These are phyloP conservation scores for Ensete glaucum DNA, from an alignment of 176 grass and related monocot species.

Conservation along the genomic window DNA sequence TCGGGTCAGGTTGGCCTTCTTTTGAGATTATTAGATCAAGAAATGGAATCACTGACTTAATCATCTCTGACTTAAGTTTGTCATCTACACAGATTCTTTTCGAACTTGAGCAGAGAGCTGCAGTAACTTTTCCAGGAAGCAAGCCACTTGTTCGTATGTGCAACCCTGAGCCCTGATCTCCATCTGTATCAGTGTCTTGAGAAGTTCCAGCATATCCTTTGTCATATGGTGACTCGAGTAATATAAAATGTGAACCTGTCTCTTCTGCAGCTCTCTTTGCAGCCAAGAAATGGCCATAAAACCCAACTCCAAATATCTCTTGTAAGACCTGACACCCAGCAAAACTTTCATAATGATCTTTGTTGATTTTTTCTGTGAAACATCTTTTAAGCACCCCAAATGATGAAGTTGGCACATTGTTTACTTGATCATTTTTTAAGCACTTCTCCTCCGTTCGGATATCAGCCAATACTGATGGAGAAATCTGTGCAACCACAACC, in stretches of 20 bases:
- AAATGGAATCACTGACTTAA: constrained; percentile 50
- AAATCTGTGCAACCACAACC: constrained; percentile 67
- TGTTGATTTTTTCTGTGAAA: constrained; percentile 71
- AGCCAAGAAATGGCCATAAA: constrained; percentile 79
- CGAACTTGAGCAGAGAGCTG: constrained; percentile 29
- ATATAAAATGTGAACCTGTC: constrained; percentile 48
- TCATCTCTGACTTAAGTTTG: constrained; percentile 33
- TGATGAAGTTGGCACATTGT: constrained; percentile 57
- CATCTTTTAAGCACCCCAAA: constrained; percentile 68
- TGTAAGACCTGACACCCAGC: constrained; percentile 72
- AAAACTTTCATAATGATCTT: constrained; percentile 60
- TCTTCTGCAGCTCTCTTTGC: constrained; percentile 78
- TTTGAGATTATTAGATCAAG: constrained; percentile 41
- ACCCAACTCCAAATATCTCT: constrained; percentile 87
- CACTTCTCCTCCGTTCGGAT: constrained; percentile 61
- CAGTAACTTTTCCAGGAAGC: constrained; percentile 33
- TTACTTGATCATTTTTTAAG: constrained; percentile 26
- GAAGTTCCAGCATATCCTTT: constrained; percentile 23
- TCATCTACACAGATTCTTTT: constrained; percentile 42
- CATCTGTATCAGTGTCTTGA: constrained; percentile 12
- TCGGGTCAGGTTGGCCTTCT: constrained; percentile 16
- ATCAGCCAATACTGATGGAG: constrained; percentile 44
- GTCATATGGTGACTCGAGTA: constrained; percentile 85
- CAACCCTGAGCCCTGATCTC: constrained; percentile 27
- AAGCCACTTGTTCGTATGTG: constrained; percentile 40